A percentile compares a stretch with the other conserved stretches of the same genome.
phyloP scores from a whole-genome alignment of 1,284 basidiomycete genomes.

The Porodaedalea pini region DNA sequence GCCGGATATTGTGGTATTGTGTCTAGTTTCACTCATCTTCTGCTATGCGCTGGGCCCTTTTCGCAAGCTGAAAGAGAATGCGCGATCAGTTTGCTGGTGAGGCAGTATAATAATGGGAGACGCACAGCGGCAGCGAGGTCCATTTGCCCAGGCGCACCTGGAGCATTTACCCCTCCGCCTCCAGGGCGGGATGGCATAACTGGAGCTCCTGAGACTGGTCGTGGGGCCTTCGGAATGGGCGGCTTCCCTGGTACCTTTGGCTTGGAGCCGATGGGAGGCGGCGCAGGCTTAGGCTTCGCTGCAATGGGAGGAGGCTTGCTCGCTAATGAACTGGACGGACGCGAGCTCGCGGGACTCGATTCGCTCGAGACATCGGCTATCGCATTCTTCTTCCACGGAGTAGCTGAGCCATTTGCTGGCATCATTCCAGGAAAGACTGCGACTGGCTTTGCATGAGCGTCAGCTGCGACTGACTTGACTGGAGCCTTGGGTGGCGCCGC shows the following conservation, averaged over 20 bases:
- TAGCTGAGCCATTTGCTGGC: slow-evolving; percentile 58
- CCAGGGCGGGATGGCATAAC: slow-evolving; percentile 28
- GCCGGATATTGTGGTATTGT: slow-evolving; percentile 18
- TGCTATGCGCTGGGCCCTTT: slow-evolving; percentile 60
- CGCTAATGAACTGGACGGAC: slow-evolving; percentile 51
- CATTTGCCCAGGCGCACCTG: slow-evolving; percentile 59
- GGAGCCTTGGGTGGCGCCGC: slow-evolving; percentile 35
- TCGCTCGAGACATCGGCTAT: slow-evolving; percentile 33
- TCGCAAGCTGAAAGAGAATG: slow-evolving; percentile 52
- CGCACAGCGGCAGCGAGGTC: slow-evolving; percentile 79
- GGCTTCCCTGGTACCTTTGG: slow-evolving; percentile 53
- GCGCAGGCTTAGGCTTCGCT: slow-evolving; percentile 47
- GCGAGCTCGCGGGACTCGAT: slow-evolving; percentile 49
- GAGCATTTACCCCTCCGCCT: slow-evolving; percentile 34
- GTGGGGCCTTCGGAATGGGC: slow-evolving; percentile 50
- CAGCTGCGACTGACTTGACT: slow-evolving; percentile 45
- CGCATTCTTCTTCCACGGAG: slow-evolving; percentile 69
- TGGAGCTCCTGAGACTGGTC: slow-evolving; percentile 36
- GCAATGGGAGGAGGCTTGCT: slow-evolving; percentile 45
- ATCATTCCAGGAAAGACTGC: slow-evolving; percentile 72
- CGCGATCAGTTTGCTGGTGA: slow-evolving; percentile 19
- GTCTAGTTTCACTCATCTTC: slow-evolving; percentile 36
- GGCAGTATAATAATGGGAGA: slow-evolving; percentile 23
- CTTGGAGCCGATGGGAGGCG: slow-evolving; percentile 52
- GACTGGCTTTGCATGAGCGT: slow-evolving; percentile 63